Conservation (phyloP, 768 basidiomycete genomes). For the Leccinum sublutescens region DNA sequence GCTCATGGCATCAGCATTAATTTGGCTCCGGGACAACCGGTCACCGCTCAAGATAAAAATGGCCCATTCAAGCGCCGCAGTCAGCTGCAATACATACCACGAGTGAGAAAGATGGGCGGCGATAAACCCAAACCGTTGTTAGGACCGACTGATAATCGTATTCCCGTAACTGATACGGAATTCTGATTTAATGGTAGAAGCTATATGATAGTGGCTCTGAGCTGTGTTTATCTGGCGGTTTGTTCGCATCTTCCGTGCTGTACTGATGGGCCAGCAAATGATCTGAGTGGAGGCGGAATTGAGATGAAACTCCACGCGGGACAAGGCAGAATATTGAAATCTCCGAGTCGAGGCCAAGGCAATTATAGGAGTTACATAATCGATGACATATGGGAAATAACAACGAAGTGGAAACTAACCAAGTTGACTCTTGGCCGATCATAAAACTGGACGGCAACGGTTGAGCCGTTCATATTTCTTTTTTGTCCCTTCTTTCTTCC, state of each 20-base stretch:
- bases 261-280: not conserved
- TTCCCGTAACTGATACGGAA: not conserved
- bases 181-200: not conserved
- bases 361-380: not conserved
- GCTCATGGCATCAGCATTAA: too few relatives aligned
- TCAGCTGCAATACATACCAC: not conserved
- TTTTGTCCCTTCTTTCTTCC: constrained; percentile 9
- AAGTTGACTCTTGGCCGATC: not conserved
- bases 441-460: constrained; percentile 10
- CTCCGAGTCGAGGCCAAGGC: not conserved
- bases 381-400: not conserved
- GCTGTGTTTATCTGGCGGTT: not conserved
- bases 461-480: not conserved
- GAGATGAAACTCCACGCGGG: not conserved
- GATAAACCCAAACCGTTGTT: not conserved
- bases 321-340: not conserved
- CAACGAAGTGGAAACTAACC: not conserved
- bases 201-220: not conserved
- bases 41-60: not conserved
- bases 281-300: not conserved
- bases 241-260: constrained; percentile 3
- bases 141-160: not conserved
- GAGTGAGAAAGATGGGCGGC: not conserved
- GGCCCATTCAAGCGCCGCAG: not conserved
- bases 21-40: not conserved